These are phyloP conservation scores for Aspergillus niger DNA, from an alignment of 2,329 filamentous ascomycete species.

Conservation along the genomic window DNA sequence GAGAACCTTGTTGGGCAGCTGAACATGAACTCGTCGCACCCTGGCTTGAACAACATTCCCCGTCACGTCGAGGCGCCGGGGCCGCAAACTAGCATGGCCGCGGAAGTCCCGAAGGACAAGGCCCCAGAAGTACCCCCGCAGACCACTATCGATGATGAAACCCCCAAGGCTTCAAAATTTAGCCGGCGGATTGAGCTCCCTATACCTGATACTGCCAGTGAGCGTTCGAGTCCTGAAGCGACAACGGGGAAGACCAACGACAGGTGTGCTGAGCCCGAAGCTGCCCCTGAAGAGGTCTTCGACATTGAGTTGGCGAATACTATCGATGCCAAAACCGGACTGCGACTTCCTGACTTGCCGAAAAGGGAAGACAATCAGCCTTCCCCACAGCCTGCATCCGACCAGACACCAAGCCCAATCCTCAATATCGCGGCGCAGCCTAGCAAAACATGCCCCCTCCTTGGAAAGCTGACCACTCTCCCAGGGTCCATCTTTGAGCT, in stretches of 20 bases:
- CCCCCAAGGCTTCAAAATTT: conserved; percentile 36
- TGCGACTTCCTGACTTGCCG: conserved; percentile 30
- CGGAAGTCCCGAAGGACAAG: conserved; percentile 27
- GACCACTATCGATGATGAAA: conserved; percentile 27
- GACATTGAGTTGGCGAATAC: conserved; percentile 44
- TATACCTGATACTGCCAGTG: conserved; percentile 42
- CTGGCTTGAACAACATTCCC: conserved; percentile 33
- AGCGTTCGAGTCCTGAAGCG: conserved; percentile 32
- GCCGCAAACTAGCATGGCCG: conserved; percentile 35
- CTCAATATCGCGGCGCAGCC: conserved; percentile 25
- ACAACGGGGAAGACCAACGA: conserved; percentile 15
- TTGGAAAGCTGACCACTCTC: conserved; percentile 69
- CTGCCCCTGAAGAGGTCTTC: conserved; percentile 21
- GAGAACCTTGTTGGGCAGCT: conserved; percentile 51
- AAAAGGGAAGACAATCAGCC: conserved; percentile 21
- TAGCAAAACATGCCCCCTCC: conserved; percentile 41
- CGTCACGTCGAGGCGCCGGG: conserved; percentile 35
- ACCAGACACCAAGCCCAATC: conserved; percentile 9
- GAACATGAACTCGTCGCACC: conserved; percentile 49
- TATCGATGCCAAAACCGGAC: conserved; percentile 47
- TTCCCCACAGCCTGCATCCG: conserved; percentile 11
- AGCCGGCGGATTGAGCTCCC: conserved; percentile 43
- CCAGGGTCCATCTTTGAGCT: conserved; percentile 66
- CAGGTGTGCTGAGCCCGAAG: conserved; percentile 8
- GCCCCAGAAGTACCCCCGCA: conserved; percentile 15